phyloP scores from a whole-genome alignment of 331 rosid genomes.

The Malus hybrid region DNA sequence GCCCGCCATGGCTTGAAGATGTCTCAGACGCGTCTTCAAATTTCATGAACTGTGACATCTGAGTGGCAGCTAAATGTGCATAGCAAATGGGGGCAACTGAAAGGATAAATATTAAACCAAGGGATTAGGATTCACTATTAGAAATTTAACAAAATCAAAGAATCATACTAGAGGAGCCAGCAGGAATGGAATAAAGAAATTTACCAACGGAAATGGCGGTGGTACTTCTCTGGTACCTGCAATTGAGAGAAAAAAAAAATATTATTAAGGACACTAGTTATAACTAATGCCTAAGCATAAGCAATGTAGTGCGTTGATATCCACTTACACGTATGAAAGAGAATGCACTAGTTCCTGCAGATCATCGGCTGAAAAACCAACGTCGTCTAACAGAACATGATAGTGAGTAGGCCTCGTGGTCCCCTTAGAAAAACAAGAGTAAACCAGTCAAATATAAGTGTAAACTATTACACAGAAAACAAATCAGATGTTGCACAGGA shows the following conservation, averaged over 20 bases:
- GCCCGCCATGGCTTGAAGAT: conserved; percentile 68
- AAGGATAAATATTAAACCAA: background rate
- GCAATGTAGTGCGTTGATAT: background rate
- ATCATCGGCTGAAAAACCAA: conserved; percentile 82
- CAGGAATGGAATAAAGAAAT: background rate
- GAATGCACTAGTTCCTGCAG: conserved; percentile 88
- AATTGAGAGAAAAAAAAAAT: background rate
- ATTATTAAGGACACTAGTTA: background rate
- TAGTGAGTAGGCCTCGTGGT: conserved; percentile 89
- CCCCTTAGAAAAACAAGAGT: conserved; percentile 44
- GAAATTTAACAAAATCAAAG: background rate
- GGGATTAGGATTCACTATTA: background rate
- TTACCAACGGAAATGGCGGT: conserved; percentile 92
- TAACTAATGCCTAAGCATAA: background rate
- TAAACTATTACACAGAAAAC: background rate
- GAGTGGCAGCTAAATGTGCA: conserved; percentile 48
- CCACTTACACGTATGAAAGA: conserved; percentile 85
- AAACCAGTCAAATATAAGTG: background rate
- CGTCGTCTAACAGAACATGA: conserved; percentile 70
- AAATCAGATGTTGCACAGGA: background rate
- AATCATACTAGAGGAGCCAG: background rate
- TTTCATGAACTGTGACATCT: conserved; percentile 37
- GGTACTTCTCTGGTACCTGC: conserved; percentile 93
- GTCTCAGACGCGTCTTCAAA: conserved; percentile 63
- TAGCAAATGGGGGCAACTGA: conserved; percentile 87